A percentile compares a stretch with the other conserved stretches of the same genome.
Evolutionary conservation across 1,284 basidiomycete species (phyloP).

Genomic region (Butyriboletus appendiculatus): DNA sequence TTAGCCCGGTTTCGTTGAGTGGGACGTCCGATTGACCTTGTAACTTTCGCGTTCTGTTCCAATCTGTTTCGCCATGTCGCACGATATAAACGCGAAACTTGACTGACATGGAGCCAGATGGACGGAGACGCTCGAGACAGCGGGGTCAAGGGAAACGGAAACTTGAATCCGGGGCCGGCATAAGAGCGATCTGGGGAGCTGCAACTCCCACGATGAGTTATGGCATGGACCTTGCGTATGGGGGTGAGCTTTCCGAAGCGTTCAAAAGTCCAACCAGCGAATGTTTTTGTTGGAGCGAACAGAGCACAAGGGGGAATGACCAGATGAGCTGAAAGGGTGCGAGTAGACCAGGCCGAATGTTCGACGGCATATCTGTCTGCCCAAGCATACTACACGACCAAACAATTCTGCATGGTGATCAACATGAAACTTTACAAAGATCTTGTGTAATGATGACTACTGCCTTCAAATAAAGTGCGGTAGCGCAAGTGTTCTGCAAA

Average conservation of each 20-base stretch:
- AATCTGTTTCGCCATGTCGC: slow-evolving; percentile 70
- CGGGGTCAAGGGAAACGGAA: neutral
- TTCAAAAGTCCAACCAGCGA: too few species aligned
- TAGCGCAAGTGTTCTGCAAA: slow-evolving; percentile 18
- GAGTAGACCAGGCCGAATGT: too few species aligned
- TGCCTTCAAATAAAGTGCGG: slow-evolving; percentile 10
- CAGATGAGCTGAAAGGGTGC: too few species aligned
- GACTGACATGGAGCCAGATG: slow-evolving; percentile 8
- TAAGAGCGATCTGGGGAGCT: neutral
- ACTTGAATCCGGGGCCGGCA: neutral
- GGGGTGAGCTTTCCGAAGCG: too few species aligned
- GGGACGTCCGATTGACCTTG: slow-evolving; percentile 68
- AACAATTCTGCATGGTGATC: too few species aligned
- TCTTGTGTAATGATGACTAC: slow-evolving; percentile 14
- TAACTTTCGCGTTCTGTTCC: slow-evolving; percentile 56
- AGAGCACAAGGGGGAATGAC: too few species aligned
- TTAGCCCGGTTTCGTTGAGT: slow-evolving; percentile 57
- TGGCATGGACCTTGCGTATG: too few species aligned
- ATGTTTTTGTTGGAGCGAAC: too few species aligned
- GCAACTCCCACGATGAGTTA: neutral
- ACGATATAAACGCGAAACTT: slow-evolving; percentile 54
- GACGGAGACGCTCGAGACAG: neutral
- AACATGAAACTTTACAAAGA: too few species aligned
- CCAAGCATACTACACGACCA: too few species aligned
- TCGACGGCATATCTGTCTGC: too few species aligned